Evolutionary conservation across 495 filamentous ascomycete genomes (phyloP).

Genomic region (Pyronema domesticum): DNA sequence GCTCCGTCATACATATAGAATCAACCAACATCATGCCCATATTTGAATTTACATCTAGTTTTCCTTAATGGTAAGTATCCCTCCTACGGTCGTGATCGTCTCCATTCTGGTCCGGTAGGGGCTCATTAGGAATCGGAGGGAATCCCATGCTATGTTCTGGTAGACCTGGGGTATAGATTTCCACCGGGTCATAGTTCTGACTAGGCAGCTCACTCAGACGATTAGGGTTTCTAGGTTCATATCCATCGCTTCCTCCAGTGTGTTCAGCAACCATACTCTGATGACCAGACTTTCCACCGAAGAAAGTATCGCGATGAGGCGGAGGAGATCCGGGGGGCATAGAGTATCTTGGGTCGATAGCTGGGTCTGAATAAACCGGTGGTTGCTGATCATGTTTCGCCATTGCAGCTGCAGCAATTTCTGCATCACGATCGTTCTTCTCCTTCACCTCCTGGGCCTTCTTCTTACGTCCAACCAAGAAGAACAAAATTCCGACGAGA

Average conservation of each 20-base stretch:
- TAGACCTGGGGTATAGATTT: constrained; percentile 21
- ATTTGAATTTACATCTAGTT: too few species aligned
- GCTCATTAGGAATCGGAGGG: background rate
- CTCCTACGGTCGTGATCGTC: too few species aligned
- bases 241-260: background rate
- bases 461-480: constrained; percentile 22
- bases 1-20: too few species aligned
- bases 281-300: background rate
- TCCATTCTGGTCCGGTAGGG: too few species aligned
- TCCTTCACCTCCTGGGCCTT: constrained; percentile 18
- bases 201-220: constrained; percentile 16
- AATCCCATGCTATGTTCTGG: constrained; percentile 10
- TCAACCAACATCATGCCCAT: too few species aligned
- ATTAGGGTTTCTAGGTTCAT: constrained; percentile 8
- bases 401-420: constrained; percentile 8
- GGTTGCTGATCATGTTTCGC: constrained; percentile 5
- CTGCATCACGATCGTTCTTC: constrained; percentile 1
- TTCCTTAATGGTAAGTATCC: too few species aligned
- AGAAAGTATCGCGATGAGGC: background rate
- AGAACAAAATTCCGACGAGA: constrained; percentile 29
- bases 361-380: constrained; percentile 11
- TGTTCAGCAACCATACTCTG: constrained; percentile 1
- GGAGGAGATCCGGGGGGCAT: background rate
- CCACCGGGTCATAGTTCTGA: constrained; percentile 15
- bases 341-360: constrained; percentile 11